A percentile compares a stretch with the other conserved stretches of the same genome.
Conservation (phyloP, 352 stramenopile species). For the Pythium pyrilobum region DNA sequence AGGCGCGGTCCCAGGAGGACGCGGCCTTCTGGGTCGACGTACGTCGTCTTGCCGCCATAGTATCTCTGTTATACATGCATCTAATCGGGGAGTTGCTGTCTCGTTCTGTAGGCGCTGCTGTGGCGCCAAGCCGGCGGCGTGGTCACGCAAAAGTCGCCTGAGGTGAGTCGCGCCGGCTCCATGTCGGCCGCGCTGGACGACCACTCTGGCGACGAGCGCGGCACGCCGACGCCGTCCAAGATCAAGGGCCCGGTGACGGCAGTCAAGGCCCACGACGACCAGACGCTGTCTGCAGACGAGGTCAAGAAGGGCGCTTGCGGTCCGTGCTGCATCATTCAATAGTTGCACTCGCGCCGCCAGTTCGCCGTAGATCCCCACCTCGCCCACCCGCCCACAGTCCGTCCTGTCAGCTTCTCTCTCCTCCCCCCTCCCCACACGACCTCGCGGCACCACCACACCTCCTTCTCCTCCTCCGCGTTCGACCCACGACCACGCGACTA, state of each 20-base stretch:
- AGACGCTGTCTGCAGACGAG: conserved; percentile 21
- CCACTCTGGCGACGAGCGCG: conserved; percentile 25
- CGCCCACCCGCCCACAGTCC: background rate
- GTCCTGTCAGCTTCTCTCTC: conserved; percentile 1
- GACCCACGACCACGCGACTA: background rate
- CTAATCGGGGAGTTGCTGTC: background rate
- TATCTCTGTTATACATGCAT: background rate
- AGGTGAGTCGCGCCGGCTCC: conserved; percentile 32
- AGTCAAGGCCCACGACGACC: background rate
- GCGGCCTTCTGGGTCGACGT: conserved; percentile 85
- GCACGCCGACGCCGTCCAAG: conserved; percentile 13
- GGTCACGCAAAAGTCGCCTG: conserved; percentile 74
- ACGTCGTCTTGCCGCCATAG: conserved; percentile 3
- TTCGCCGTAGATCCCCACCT: background rate
- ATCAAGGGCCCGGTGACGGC: conserved; percentile 19
- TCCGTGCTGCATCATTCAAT: conserved; percentile 69
- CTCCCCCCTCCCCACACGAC: background rate
- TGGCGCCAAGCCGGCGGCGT: conserved; percentile 78
- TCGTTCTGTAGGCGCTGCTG: conserved; percentile 45
- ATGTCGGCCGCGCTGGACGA: conserved; percentile 32
- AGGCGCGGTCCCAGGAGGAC: conserved; percentile 81
- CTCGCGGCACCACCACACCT: background rate
- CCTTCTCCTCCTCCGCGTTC: background rate
- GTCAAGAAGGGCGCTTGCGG: conserved; percentile 51
- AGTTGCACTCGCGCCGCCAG: conserved; percentile 19